Evolutionary conservation across 495 filamentous ascomycete genomes (phyloP), one percentile per base, ranked within the genome.

Genomic region (Hypoxylon fragiforme): DNA sequence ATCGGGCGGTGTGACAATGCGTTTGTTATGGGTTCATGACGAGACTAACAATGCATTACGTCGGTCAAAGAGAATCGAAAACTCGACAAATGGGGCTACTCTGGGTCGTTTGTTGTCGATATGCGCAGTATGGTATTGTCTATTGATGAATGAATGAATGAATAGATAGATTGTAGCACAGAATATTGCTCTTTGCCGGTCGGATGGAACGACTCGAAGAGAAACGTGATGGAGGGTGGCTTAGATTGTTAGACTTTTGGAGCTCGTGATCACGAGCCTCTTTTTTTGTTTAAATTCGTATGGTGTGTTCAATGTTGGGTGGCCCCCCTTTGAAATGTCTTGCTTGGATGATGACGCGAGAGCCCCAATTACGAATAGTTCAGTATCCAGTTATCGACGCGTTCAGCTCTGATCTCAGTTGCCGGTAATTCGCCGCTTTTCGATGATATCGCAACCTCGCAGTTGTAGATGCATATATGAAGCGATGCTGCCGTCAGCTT

Each of bases 231-330:
- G 32, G 38, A 30, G 39, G 50, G 43, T 44, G 56, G 56, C 38
- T 21, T 50, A 31, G 18, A 40, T 11, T 28, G 9, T 28, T 9
- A 28, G 24, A 28, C n/a, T 32, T 49, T 42, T 49, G 24, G 44
- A 34, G 19, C 49, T 45, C 38, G 50, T 54, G 49, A 54, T 60
- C 56, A 54, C 19, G 49, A 43, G 48, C 49, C 38, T 46, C 22
- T 48, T 44, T 42, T 42, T 53, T 39, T 9, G 24, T 28, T 28
- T 28, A 9, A 28, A 9, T 9, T 28, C 24, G 4, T 4, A 28
- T 36, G 47, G 44, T 60, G 53, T 44, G 56, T 38, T 44, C 49
- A 37, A 50, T 40, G 28, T 59, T 37, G 42, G 35, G n/a, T 12
- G 37, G 12, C 31, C 12, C 24, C 40, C 38, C 13, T 47, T 11